These are phyloP conservation scores for Bassia scoparia DNA, from an alignment of 148 eudicot genomes.

Conservation along the genomic window DNA sequence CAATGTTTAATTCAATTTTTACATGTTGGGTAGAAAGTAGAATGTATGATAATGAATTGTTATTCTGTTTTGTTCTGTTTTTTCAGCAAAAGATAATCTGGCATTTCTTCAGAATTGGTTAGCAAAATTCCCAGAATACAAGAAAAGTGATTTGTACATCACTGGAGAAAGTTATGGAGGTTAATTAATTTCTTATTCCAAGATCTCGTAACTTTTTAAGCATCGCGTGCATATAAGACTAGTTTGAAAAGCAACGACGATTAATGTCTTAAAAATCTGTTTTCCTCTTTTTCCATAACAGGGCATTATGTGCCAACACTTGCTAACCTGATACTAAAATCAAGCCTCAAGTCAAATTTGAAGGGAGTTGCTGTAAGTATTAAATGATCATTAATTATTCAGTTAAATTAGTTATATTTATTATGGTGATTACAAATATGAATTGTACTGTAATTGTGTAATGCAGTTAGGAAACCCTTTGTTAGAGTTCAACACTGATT, in stretches of 20 bases:
- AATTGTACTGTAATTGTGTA: no score
- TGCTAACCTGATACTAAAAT: conserved; percentile 44
- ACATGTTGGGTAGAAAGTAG: no score
- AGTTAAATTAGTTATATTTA: background rate
- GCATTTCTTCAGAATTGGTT: conserved; percentile 60
- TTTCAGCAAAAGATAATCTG: conserved; percentile 53
- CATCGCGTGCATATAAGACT: no score
- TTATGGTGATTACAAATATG: background rate
- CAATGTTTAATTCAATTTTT: no score
- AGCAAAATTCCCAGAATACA: conserved; percentile 58
- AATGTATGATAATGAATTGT: background rate
- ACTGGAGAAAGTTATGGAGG: conserved; percentile 81
- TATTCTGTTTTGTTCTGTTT: conserved; percentile 2
- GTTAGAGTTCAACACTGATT: conserved; percentile 64
- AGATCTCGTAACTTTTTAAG: background rate
- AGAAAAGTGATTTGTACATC: conserved; percentile 52
- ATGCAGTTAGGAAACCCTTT: conserved; percentile 80
- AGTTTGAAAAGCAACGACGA: no score
- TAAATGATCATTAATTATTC: no score
- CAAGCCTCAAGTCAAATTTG: conserved; percentile 48
- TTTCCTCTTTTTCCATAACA: conserved; percentile 29
- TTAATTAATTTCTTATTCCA: conserved; percentile 7
- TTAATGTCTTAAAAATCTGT: background rate
- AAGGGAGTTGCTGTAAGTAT: conserved; percentile 78
- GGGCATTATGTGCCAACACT: conserved; percentile 92